Evolutionary conservation across 306 rosid species (phyloP).

Genomic region (Alnus rubra): DNA sequence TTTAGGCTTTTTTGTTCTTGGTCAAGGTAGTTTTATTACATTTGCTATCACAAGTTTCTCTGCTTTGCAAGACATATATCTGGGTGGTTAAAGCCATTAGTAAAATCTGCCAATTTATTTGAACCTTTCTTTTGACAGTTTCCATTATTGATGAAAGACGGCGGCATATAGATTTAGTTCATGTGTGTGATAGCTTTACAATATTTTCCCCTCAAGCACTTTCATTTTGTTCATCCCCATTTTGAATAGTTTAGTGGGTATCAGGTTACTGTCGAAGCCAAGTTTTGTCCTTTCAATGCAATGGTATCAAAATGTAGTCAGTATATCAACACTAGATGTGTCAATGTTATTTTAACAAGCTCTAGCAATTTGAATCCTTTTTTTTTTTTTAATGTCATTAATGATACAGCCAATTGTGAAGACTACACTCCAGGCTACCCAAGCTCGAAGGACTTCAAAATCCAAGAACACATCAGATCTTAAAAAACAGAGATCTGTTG

Average conservation of each 20-base stretch:
- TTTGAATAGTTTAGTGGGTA: not conserved
- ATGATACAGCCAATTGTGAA: conserved; percentile 59
- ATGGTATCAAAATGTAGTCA: not conserved
- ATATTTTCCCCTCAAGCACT: no score
- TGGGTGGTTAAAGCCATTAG: not conserved
- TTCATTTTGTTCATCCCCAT: not conserved
- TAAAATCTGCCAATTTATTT: not conserved
- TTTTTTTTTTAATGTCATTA: conserved; percentile 6
- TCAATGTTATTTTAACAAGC: not conserved
- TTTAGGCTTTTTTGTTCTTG: not conserved
- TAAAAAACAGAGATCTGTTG: conserved; percentile 37
- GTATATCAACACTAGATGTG: conserved; percentile 3
- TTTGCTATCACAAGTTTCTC: not conserved
- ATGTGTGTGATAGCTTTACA: not conserved
- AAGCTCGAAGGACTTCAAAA: conserved; percentile 41
- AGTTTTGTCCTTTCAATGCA: no score
- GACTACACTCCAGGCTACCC: conserved; percentile 41
- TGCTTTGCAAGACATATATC: not conserved
- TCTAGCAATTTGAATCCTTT: conserved; percentile 11
- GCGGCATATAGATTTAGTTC: not conserved
- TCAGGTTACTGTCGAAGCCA: no score
- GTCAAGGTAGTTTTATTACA: not conserved
- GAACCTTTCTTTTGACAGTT: not conserved
- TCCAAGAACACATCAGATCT: conserved; percentile 37
- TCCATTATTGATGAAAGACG: not conserved